Conservation (phyloP, 768 basidiomycete genomes). For the Leccinum boreale region DNA sequence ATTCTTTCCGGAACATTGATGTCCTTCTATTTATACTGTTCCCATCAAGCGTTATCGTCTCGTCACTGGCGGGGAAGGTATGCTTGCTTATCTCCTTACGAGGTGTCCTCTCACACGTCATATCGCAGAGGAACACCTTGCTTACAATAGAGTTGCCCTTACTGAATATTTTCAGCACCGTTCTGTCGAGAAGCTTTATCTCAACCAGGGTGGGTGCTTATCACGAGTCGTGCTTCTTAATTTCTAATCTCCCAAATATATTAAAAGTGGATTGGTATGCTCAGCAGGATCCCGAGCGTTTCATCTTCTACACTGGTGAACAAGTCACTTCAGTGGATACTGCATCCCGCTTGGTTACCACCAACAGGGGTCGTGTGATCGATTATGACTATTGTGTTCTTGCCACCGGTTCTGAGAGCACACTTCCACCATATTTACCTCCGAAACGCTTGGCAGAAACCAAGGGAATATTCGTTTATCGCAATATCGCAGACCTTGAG, state of each 20-base stretch:
- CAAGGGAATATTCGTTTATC: slow-evolving; percentile 67
- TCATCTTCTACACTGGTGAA: slow-evolving; percentile 52
- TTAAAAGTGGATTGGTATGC: slow-evolving; percentile 54
- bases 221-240: background rate
- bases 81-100: background rate
- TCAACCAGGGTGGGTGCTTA: slow-evolving; percentile 41
- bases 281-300: slow-evolving; percentile 52
- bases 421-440: slow-evolving; percentile 56
- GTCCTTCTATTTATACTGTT: background rate
- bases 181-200: slow-evolving; percentile 37
- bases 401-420: slow-evolving; percentile 67
- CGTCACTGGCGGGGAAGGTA: background rate
- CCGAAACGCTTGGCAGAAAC: slow-evolving; percentile 36
- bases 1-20: background rate
- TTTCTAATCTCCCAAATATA: slow-evolving; percentile 7
- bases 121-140: background rate
- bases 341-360: slow-evolving; percentile 41
- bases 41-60: background rate
- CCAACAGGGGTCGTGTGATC: slow-evolving; percentile 42
- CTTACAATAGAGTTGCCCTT: background rate
- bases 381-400: slow-evolving; percentile 63
- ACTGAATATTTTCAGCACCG: background rate
- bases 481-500: slow-evolving; percentile 67
- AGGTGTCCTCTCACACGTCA: background rate
- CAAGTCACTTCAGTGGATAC: slow-evolving; percentile 39